phyloP scores from a whole-genome alignment of 2,329 filamentous ascomycete genomes.

The Coccinonectria pachysandricola region DNA sequence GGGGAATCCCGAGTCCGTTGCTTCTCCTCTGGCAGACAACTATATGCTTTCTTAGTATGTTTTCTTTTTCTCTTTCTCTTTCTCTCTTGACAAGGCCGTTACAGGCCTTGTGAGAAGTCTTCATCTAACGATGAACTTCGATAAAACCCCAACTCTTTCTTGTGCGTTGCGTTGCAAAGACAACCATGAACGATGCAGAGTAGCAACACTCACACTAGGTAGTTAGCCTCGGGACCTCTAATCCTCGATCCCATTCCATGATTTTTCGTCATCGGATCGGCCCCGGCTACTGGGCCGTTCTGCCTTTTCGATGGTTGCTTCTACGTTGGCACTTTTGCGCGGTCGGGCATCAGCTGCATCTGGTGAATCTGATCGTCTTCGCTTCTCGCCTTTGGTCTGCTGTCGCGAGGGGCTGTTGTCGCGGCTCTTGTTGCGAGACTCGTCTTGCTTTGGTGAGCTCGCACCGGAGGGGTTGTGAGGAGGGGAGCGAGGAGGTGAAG shows the following conservation, averaged over 20 bases:
- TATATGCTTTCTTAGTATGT: no score
- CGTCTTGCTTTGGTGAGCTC: constrained; percentile 1
- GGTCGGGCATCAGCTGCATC: constrained; percentile 13
- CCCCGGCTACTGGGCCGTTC: constrained; percentile 7
- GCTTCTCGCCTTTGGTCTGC: constrained; percentile 17
- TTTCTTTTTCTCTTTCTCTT: no score
- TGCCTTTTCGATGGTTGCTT: constrained; percentile 9
- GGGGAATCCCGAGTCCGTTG: no score
- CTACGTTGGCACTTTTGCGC: constrained; percentile 20
- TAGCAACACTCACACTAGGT: neutral
- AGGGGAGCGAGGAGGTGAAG: constrained; percentile 8
- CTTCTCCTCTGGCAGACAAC: no score
- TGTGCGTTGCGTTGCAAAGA: no score
- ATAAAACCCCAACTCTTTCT: constrained; percentile 4
- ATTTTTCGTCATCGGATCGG: constrained; percentile 30
- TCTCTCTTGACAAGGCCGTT: no score
- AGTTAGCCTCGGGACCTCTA: constrained; percentile 8
- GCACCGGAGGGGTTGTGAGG: constrained; percentile 4
- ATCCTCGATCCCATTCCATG: constrained; percentile 33
- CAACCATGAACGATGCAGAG: no score
- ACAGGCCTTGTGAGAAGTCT: no score
- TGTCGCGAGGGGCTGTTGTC: constrained; percentile 3
- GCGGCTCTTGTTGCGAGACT: constrained; percentile 6
- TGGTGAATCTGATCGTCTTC: constrained; percentile 19
- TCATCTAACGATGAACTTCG: no score